Conservation (phyloP, 2,329 filamentous ascomycete species). For the Talaromyces sp. region DNA sequence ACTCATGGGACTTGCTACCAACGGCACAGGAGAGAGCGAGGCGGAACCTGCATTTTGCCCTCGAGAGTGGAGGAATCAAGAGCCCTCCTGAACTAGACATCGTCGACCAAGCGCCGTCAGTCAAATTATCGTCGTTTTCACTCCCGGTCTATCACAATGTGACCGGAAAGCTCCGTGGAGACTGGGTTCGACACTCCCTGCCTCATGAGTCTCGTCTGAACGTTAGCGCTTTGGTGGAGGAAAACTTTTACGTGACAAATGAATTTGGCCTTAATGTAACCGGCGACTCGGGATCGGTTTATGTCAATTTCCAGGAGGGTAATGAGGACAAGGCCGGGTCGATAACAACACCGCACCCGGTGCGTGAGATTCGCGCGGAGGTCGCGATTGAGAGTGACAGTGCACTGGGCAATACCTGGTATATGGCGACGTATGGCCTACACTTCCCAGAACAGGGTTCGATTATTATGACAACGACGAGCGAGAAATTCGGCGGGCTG, state of each 20-base stretch:
- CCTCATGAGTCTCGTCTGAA: conserved; percentile 53
- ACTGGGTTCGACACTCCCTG: conserved; percentile 61
- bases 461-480: conserved; percentile 80
- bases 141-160: conserved; percentile 71
- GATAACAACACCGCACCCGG: conserved; percentile 35
- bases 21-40: conserved; percentile 62
- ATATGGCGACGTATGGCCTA: conserved; percentile 74
- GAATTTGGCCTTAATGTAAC: conserved; percentile 80
- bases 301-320: conserved; percentile 61
- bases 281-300: conserved; percentile 63
- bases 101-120: conserved; percentile 18
- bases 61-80: conserved; percentile 28
- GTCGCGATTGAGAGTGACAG: conserved; percentile 69
- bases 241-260: conserved; percentile 60
- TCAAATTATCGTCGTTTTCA: conserved; percentile 32
- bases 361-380: conserved; percentile 65
- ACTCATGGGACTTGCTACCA: conserved; percentile 71
- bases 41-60: conserved; percentile 44
- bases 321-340: conserved; percentile 34
- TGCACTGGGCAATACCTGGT: conserved; percentile 68
- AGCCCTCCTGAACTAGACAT: conserved; percentile 25
- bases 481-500: conserved; percentile 89
- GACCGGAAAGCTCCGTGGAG: conserved; percentile 71
- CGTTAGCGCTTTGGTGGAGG: conserved; percentile 60
- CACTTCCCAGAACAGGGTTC: conserved; percentile 80